These are phyloP conservation scores for Vicia faba DNA, from an alignment of 306 rosid genomes.

Conservation along the genomic window DNA sequence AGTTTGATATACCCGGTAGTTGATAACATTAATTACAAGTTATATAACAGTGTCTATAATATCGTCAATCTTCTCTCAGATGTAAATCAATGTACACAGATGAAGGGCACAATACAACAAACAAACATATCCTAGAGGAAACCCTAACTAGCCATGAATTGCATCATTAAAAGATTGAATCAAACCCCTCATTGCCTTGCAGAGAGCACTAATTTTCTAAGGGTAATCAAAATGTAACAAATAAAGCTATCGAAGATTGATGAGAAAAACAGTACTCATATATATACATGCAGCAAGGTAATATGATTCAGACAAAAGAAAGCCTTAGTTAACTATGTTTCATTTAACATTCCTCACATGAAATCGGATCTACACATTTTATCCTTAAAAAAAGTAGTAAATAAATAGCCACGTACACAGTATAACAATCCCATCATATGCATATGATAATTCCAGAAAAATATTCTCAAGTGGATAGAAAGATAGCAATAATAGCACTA, in stretches of 20 bases:
- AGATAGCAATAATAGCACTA: neutral
- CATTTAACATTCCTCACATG: neutral
- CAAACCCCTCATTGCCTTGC: slow-evolving; percentile 1
- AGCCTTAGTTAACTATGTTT: slow-evolving; percentile 2
- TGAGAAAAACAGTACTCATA: neutral
- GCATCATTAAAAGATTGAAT: slow-evolving; percentile 29
- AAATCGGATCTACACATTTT: slow-evolving; percentile 13
- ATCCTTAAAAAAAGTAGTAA: slow-evolving; percentile 26
- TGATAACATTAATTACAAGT: slow-evolving; percentile 4
- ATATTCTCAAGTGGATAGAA: slow-evolving; percentile 14
- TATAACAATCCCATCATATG: slow-evolving; percentile 5
- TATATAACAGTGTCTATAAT: slow-evolving; percentile 8
- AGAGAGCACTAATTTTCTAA: slow-evolving; percentile 22
- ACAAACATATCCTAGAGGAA: slow-evolving; percentile 11
- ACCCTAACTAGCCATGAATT: slow-evolving; percentile 14
- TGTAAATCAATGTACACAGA: slow-evolving; percentile 29
- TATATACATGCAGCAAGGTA: neutral
- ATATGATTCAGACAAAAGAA: slow-evolving; percentile 19
- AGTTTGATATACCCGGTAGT: slow-evolving; percentile 28
- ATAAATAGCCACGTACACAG: slow-evolving; percentile 4
- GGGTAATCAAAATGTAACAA: slow-evolving; percentile 30
- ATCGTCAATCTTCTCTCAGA: neutral
- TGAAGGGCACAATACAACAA: neutral
- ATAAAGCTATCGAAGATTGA: slow-evolving; percentile 11
- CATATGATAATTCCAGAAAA: slow-evolving; percentile 25